These are phyloP conservation scores for Carallia pectinifolia DNA, from an alignment of 345 rosid genomes.

Conservation along the genomic window DNA sequence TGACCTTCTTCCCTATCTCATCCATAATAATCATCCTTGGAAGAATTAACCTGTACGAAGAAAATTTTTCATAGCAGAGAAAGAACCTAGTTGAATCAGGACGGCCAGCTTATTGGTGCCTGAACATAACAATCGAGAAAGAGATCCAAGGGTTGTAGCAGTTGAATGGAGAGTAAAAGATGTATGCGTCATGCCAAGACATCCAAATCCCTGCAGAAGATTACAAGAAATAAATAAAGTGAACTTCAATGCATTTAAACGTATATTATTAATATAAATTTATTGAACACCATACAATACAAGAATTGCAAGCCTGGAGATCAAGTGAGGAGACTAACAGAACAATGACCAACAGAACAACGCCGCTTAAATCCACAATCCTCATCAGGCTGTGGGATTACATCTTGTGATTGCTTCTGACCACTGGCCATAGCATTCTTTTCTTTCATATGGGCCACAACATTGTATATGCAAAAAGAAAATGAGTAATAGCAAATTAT, in stretches of 20 bases:
- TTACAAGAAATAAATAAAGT: neutral
- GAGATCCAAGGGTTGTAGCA: conserved; percentile 25
- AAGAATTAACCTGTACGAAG: conserved; percentile 75
- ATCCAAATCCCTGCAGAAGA: conserved; percentile 79
- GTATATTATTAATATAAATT: neutral
- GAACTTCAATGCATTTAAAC: neutral
- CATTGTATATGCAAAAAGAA: neutral
- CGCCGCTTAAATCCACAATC: neutral
- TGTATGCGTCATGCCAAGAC: conserved; percentile 59
- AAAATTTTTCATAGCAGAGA: conserved; percentile 19
- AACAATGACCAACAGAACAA: neutral
- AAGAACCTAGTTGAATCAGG: conserved; percentile 11
- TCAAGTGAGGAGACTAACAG: neutral
- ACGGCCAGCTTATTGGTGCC: neutral
- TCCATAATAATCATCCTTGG: conserved; percentile 40
- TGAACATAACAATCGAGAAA: conserved; percentile 37
- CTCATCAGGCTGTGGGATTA: neutral
- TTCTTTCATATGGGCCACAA: neutral
- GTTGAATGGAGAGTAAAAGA: conserved; percentile 85
- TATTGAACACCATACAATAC: too few species aligned
- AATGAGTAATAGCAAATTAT: conserved; percentile 31
- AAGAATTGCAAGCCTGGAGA: neutral
- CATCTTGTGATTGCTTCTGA: neutral
- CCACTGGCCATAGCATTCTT: neutral
- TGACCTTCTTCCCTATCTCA: conserved; percentile 62